Evolutionary conservation across 2,329 filamentous ascomycete genomes (phyloP).

Genomic region (Clonostachys byssicola): DNA sequence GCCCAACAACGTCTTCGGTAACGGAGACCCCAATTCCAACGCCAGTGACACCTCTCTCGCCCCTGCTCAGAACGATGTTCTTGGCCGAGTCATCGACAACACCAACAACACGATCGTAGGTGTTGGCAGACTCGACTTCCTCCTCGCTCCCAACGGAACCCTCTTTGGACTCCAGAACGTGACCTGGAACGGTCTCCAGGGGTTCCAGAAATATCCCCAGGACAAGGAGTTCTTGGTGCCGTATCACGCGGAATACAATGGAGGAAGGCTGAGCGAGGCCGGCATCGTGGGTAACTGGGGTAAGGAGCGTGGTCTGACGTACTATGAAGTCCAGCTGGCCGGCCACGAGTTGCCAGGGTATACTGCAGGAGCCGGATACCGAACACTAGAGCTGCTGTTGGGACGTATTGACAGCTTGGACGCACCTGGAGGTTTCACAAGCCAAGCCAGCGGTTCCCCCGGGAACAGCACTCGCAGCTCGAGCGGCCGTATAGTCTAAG

Average conservation of each 20-base stretch:
- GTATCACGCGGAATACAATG: slow-evolving; percentile 2
- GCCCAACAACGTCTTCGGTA: background rate
- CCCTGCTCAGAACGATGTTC: slow-evolving; percentile 34
- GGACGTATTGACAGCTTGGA: slow-evolving; percentile 36
- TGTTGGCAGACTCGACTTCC: slow-evolving; percentile 68
- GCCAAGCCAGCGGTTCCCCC: too few species aligned
- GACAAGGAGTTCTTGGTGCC: slow-evolving; percentile 57
- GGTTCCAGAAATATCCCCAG: slow-evolving; percentile 56
- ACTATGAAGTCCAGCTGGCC: slow-evolving; percentile 54
- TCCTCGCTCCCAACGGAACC: slow-evolving; percentile 64
- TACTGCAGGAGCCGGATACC: slow-evolving; percentile 62
- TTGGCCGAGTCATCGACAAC: slow-evolving; percentile 67
- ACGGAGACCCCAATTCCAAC: slow-evolving; percentile 1
- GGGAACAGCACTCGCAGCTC: too few species aligned
- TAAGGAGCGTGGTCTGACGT: slow-evolving; percentile 73
- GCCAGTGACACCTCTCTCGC: slow-evolving; percentile 38
- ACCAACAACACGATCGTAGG: slow-evolving; percentile 69
- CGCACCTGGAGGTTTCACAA: too few species aligned
- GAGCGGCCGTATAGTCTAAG: too few species aligned
- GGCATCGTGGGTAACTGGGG: slow-evolving; percentile 67
- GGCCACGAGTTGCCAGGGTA: slow-evolving; percentile 70
- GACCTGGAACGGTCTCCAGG: slow-evolving; percentile 68
- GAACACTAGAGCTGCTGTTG: slow-evolving; percentile 70
- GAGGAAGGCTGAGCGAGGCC: slow-evolving; percentile 38
- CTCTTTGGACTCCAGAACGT: slow-evolving; percentile 74